A percentile compares a stretch with the other conserved stretches of the same genome.
Conservation (phyloP, 495 filamentous ascomycete genomes). For the Penicillium odoratum region DNA sequence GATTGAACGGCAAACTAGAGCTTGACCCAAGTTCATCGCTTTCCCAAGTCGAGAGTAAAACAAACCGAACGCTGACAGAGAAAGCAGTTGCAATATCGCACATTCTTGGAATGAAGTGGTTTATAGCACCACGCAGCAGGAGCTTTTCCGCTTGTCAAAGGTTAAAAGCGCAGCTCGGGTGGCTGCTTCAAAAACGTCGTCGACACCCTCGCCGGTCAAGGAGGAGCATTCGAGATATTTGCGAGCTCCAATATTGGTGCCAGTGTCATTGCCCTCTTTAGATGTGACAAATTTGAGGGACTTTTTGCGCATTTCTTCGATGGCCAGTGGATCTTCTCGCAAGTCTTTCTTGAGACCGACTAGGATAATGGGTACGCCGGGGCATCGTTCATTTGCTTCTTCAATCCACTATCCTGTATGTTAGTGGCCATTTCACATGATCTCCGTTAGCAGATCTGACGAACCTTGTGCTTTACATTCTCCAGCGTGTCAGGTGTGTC, state of each 20-base stretch:
- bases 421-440: constrained; percentile 1
- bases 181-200: constrained; percentile 98
- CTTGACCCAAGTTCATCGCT: constrained; percentile 18
- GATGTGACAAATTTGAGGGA: constrained; percentile 80
- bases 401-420: constrained; percentile 74
- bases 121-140: constrained; percentile 92
- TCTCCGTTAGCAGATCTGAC: constrained; percentile 23
- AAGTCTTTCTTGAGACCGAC: constrained; percentile 98
- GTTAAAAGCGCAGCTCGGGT: constrained; percentile 91
- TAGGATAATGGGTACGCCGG: constrained; percentile 89
- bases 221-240: constrained; percentile 98
- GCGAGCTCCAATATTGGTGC: constrained; percentile 81
- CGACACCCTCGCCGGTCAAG: constrained; percentile 94
- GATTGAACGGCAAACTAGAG: constrained; percentile 14
- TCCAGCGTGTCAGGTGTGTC: constrained; percentile 96
- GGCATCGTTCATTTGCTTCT: constrained; percentile 93
- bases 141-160: constrained; percentile 82
- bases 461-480: constrained; percentile 96
- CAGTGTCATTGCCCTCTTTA: constrained; percentile 76
- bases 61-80: constrained; percentile 27
- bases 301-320: constrained; percentile 97
- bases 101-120: constrained; percentile 33
- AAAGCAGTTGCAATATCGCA: constrained; percentile 26
- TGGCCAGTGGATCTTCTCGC: constrained; percentile 86
- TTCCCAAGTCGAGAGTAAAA: constrained; percentile 24